Base-by-base conservation (phyloP, 768 basidiomycete species). In the Brasilioporus rufonigricans region DNA sequence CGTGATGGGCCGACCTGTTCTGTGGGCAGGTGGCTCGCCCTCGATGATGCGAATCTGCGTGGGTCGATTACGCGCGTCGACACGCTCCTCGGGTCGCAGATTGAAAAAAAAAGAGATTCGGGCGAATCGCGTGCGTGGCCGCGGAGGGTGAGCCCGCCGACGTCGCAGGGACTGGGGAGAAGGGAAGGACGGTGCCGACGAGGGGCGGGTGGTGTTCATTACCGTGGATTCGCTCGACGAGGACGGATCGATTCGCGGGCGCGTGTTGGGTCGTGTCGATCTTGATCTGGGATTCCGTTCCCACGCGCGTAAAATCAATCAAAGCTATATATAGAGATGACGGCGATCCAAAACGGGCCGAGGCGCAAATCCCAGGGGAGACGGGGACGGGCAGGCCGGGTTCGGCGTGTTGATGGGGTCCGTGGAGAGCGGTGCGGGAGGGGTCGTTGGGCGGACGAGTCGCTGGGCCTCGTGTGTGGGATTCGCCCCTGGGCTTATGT, bases 261-360 rank as follows among this genome's bases (percentile, higher is more conserved):
- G 13, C 9, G 11, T 2, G 11, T n/a, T n/a, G 11, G 13, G 12
- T 62, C 56, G 86, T 84, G 11, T 88, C 83, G 12, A 68, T 89
- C n/a, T 84, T 85, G 58, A 71, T 86, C 45, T 86, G 80, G 48
- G 62, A 14, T 57, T 64, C 69, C 1, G 65, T 65, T 12, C 76
- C 81, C 1, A 85, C 81, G 1, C 73, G 73, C 0, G 61, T 71
- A 32, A 84, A 85, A 0, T 73, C 47, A 43, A 40, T 45, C 31
- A 29, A 26, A 31, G 35, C 46, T 45, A 43, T 33, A 56, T 52
- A 46, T 49, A 21, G 48, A 29, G 10, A 46, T 58, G 41, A 41
- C 62, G 57, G 62, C 60, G 63, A 69, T 69, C 68, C 55, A 59
- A 55, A 60, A 58, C 31, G 44, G 63, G 59, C 43, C 29, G 47